phyloP scores from a whole-genome alignment of 2,329 filamentous ascomycete genomes.

The Colletotrichum truncatum region DNA sequence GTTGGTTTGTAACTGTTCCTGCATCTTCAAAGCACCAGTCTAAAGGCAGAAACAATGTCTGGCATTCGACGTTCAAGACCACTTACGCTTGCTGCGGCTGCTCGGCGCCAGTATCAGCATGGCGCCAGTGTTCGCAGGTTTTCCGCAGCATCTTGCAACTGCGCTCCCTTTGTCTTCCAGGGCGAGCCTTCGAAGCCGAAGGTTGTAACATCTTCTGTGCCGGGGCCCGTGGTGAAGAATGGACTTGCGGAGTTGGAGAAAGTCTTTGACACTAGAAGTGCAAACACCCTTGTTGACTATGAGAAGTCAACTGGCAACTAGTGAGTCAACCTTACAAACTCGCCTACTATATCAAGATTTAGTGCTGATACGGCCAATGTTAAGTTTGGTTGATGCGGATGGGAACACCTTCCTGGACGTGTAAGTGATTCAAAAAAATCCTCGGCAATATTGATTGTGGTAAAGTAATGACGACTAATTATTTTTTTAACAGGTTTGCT shows the following conservation, averaged over 20 bases:
- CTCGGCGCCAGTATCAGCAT: neutral
- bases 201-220: neutral
- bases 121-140: neutral
- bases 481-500: slow-evolving; percentile 70
- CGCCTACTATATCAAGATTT: too few relatives aligned
- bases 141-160: neutral
- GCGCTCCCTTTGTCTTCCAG: neutral
- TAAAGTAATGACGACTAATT: neutral
- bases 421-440: too few relatives aligned
- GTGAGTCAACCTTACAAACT: too few relatives aligned
- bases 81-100: neutral
- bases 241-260: neutral
- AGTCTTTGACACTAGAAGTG: slow-evolving; percentile 80
- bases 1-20: too few relatives aligned
- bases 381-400: slow-evolving; percentile 75
- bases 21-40: neutral
- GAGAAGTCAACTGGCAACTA: slow-evolving; percentile 83
- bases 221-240: too few relatives aligned
- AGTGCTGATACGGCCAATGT: too few relatives aligned
- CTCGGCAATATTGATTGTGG: neutral
- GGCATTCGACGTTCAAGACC: neutral
- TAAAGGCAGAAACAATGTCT: neutral
- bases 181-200: neutral
- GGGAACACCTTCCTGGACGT: slow-evolving; percentile 79
- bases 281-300: slow-evolving; percentile 86